Evolutionary conservation across 768 basidiomycete species (phyloP), one percentile per base, ranked within the genome.

Genomic region (Kwoniella bestiolae): DNA sequence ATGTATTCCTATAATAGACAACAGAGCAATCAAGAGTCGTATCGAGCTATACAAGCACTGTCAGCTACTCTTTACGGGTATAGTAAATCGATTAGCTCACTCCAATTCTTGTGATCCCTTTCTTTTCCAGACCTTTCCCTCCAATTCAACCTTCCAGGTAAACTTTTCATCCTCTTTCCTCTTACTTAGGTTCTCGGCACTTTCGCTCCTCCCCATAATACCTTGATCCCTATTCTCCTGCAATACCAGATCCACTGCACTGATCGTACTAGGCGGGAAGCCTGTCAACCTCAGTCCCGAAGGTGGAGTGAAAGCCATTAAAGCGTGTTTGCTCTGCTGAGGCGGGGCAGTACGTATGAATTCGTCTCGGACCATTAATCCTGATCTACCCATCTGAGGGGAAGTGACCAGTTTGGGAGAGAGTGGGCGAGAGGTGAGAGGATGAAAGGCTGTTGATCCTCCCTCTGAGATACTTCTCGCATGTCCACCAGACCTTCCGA

Each of bases 371-470:
- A 77, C 46, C 57, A 60, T 59, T 25, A 77, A 47, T 14, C 75
- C 69, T 25, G 63, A 55, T 41, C 38, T 63, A n/a, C 46, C 47
- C 11, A 66, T 38, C 18, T 68, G 52, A 25, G 76, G 76, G 0
- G 76, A 74, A 32, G 65, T 73, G 49, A 74, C 76, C 26, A 77
- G 60, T 45, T 75, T 77, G 8, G 76, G 71, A 6, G 56, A 58
- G 12, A 52, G 67, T 50, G 44, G 63, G 60, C 29, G 60, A 52
- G 44, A 26, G 23, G 57, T 65, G 21, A 60, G 41, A 4, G 49
- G 60, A 21, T 50, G 67, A 35, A n/a, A 31, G 16, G 28, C 26
- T n/a, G 56, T 63, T 3, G 46, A 34, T 26, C 28, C 18, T 1
- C 44, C 46, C 55, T 59, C 63, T 3, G 63, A 59, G 23, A 45